Percentiles rank a stretch among this genome's conserved stretches.
Conservation (phyloP, 2,329 filamentous ascomycete genomes). For the Fusarium sp. region DNA sequence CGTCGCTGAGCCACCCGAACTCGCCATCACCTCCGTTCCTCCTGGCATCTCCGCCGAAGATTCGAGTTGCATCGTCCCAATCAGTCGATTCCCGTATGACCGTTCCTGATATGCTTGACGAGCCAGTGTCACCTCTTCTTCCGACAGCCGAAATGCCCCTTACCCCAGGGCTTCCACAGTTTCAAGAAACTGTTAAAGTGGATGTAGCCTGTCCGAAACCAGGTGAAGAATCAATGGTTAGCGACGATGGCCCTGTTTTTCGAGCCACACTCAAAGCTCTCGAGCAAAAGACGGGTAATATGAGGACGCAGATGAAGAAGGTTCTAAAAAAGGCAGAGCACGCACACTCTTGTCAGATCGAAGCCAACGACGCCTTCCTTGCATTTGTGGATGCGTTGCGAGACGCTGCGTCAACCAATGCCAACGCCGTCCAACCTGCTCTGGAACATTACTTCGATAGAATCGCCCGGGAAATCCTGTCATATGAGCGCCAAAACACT, state of each 20-base stretch:
- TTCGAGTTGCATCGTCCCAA: constrained; percentile 87
- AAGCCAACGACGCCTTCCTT: constrained; percentile 87
- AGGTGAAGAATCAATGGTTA: constrained; percentile 84
- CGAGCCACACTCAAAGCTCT: constrained; percentile 95
- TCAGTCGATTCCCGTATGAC: constrained; percentile 88
- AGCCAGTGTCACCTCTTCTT: constrained; percentile 67
- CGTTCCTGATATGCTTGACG: constrained; percentile 72
- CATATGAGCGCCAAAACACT: constrained; percentile 88
- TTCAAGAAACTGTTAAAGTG: constrained; percentile 76
- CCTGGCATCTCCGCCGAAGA: constrained; percentile 78
- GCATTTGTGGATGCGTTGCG: constrained; percentile 87
- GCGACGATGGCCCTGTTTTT: constrained; percentile 95
- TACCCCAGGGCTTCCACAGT: constrained; percentile 43
- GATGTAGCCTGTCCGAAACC: constrained; percentile 90
- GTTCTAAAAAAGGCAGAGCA: constrained; percentile 94
- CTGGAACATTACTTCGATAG: constrained; percentile 99
- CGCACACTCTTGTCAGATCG: constrained; percentile 81
- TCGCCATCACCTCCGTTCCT: constrained; percentile 81
- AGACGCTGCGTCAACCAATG: constrained; percentile 90
- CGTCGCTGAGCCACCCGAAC: constrained; percentile 68
- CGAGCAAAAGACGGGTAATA: constrained; percentile 95
- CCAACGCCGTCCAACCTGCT: constrained; percentile 95
- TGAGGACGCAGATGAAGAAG: constrained; percentile 95
- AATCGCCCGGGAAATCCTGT: constrained; percentile 89
- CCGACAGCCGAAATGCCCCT: constrained; percentile 55